Evolutionary conservation across 345 rosid species (phyloP).

Genomic region (Camelina hispida): DNA sequence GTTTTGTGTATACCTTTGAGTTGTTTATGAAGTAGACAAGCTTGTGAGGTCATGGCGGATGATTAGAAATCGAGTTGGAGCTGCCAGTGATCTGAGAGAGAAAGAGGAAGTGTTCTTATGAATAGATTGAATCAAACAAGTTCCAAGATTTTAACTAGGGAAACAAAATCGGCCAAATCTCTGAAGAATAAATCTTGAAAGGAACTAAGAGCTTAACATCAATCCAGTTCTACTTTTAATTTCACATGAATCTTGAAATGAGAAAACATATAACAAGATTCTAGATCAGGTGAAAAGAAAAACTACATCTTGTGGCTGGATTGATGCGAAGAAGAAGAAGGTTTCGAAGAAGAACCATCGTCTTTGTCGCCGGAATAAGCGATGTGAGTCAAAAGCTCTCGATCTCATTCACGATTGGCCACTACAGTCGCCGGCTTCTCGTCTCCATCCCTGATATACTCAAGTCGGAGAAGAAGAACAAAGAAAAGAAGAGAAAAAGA

Average conservation of each 20-base stretch:
- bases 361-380: slow-evolving; percentile 52
- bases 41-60: too few relatives aligned
- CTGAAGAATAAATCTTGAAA: neutral
- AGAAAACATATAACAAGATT: neutral
- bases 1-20: too few relatives aligned
- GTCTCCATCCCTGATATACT: slow-evolving; percentile 58
- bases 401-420: slow-evolving; percentile 73
- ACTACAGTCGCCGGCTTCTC: slow-evolving; percentile 75
- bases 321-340: slow-evolving; percentile 57
- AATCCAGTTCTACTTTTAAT: slow-evolving; percentile 4
- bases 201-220: slow-evolving; percentile 6
- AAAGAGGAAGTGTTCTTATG: too few relatives aligned
- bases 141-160: too few relatives aligned
- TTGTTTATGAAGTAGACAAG: too few relatives aligned
- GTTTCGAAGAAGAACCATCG: slow-evolving; percentile 56
- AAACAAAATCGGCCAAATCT: slow-evolving; percentile 15
- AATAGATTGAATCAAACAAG: too few relatives aligned
- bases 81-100: too few relatives aligned
- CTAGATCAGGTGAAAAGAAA: slow-evolving; percentile 11
- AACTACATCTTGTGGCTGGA: too few relatives aligned
- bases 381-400: slow-evolving; percentile 83
- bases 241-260: slow-evolving; percentile 19
- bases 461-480: neutral
- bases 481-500: neutral
- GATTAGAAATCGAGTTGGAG: too few relatives aligned